Evolutionary conservation across 371 early-diverging fungal species (phyloP), one percentile per base, ranked within the genome.

Genomic region (Saksenaea vasiformis): DNA sequence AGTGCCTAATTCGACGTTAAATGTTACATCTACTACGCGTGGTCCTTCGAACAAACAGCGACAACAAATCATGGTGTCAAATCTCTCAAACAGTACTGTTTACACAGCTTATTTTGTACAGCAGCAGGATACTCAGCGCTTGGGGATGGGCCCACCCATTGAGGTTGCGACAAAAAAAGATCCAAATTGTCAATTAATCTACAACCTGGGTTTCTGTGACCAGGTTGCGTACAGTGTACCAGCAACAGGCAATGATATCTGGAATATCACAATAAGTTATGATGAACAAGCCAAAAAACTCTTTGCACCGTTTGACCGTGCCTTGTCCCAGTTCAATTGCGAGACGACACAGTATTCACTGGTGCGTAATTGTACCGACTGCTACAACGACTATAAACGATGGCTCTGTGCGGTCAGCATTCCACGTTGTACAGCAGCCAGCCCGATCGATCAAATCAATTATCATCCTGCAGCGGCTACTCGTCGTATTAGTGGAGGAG

Each of bases 321-420:
- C 86, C 22, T 64, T 89, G 1, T 74, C 67, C 0, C 88, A 87
- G 58, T 89, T 77, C 67, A 83, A 87, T 54, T 89, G 89, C 43
- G 71, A 82, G 7, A 69, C 78, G 0, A 78, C 89, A 1, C 77
- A 78, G 24, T 89, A 87, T 44, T 89, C 89, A 1, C 71, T 87
- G 36, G 83, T 87, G 5, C 84, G 87, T 14, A 85, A 85, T 53
- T 89, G 89, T 58, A 79, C 79, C 11, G 83, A 87, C 62, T 89
- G 89, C 56, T 65, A 68, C 17, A 69, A 71, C 9, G 86, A 85
- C 54, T 89, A 89, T 54, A 86, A 86, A 51, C 75, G 84, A 7
- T 89, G 89, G 89, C 72, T 89, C 9, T 89, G 89, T 59, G 65
- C 83, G n/a, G 80, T 87, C 3, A 69, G 81, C 11, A 86, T 89